Evolutionary conservation across 108 stramenopile genomes (phyloP).

Genomic region (Pseudonitzschia pungens): DNA sequence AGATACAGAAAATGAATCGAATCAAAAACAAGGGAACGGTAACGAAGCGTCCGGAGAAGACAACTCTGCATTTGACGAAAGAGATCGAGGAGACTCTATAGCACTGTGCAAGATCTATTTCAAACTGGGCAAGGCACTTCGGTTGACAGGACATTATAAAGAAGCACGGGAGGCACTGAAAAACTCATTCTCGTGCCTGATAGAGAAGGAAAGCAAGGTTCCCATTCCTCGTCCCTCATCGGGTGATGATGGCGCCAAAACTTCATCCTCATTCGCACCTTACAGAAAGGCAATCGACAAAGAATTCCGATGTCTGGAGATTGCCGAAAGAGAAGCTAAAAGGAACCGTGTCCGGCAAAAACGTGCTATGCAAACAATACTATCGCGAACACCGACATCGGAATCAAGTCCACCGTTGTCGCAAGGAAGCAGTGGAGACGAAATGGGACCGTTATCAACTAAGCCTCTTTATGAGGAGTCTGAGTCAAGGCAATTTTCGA

Average conservation of each 20-base stretch:
- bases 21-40: slow-evolving; percentile 4
- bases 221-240: neutral
- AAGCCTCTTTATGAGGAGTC: slow-evolving; percentile 1
- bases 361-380: slow-evolving; percentile 34
- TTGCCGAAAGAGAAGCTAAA: slow-evolving; percentile 25
- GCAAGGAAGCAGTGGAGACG: neutral
- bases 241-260: neutral
- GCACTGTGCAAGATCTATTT: slow-evolving; percentile 60
- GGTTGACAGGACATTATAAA: slow-evolving; percentile 64
- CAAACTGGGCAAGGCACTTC: slow-evolving; percentile 67
- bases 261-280: slow-evolving; percentile 1
- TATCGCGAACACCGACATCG: slow-evolving; percentile 9
- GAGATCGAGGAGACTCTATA: slow-evolving; percentile 13
- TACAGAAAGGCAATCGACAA: slow-evolving; percentile 39
- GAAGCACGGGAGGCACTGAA: slow-evolving; percentile 55
- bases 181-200: slow-evolving; percentile 35
- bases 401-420: neutral
- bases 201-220: neutral
- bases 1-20: neutral
- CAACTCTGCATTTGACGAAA: neutral
- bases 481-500: slow-evolving; percentile 2
- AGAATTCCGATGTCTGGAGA: slow-evolving; percentile 28
- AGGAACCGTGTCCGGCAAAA: slow-evolving; percentile 44
- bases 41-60: neutral
- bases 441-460: slow-evolving; percentile 2